Conservation (phyloP, 495 filamentous ascomycete species). For the Tuber brumale region DNA sequence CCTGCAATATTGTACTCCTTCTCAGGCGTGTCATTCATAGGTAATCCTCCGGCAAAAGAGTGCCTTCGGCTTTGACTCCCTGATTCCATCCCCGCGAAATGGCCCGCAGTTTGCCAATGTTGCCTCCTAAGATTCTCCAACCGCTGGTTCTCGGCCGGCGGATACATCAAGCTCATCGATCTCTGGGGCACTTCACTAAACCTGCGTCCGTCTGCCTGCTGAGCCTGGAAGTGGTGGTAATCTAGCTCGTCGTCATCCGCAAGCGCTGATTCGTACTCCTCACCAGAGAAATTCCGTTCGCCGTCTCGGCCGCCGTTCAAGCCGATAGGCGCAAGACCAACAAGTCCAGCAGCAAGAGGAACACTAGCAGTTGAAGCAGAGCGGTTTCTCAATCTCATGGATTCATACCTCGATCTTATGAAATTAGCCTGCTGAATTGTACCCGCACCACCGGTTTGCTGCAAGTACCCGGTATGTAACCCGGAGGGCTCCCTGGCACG, state of each 20-base stretch:
- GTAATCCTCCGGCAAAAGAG: conserved; percentile 63
- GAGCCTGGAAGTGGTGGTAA: conserved; percentile 36
- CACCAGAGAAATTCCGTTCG: conserved; percentile 29
- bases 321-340: conserved; percentile 18
- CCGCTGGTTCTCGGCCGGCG: conserved; percentile 59
- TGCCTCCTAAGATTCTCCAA: conserved; percentile 72
- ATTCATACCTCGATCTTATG: conserved; percentile 46
- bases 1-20: conserved; percentile 27
- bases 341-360: conserved; percentile 27
- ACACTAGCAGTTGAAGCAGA: conserved; percentile 51
- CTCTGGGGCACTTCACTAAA: conserved; percentile 40
- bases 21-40: conserved; percentile 30
- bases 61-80: conserved; percentile 74
- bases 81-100: conserved; percentile 53
- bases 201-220: conserved; percentile 21
- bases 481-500: conserved; percentile 52
- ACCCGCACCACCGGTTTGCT: conserved; percentile 25
- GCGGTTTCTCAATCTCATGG: conserved; percentile 56
- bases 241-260: conserved; percentile 42
- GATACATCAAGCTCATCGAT: conserved; percentile 39
- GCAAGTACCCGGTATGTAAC: conserved; percentile 20
- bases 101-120: conserved; percentile 78
- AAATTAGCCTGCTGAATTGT: conserved; percentile 23
- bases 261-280: conserved; percentile 39
- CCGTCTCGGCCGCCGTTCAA: conserved; percentile 31